Percentiles rank a stretch among this genome's conserved stretches.
phyloP scores from a whole-genome alignment of 2,329 filamentous ascomycete species.

The Ophiostoma australiae region DNA sequence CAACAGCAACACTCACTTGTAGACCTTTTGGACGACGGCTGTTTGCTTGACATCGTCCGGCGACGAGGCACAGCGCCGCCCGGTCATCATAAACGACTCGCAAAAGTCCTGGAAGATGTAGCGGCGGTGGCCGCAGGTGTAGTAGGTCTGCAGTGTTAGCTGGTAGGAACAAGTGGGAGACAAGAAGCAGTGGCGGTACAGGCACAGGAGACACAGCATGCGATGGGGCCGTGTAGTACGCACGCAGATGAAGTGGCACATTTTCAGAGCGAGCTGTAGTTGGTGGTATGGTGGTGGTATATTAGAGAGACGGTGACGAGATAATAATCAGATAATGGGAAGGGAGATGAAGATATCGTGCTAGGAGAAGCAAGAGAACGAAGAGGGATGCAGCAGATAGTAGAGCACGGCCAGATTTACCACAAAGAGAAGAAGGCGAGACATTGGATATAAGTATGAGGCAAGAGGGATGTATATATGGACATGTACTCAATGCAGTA shows the following conservation, averaged over 20 bases:
- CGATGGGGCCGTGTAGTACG: not conserved
- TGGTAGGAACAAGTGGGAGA: not conserved
- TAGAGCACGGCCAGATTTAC: not conserved
- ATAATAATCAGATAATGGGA: not conserved
- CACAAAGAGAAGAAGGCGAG: not conserved
- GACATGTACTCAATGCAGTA: no score
- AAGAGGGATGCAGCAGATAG: not conserved
- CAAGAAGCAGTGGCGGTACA: no score
- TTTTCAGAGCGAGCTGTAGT: not conserved
- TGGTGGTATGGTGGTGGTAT: not conserved
- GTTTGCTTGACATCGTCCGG: not conserved
- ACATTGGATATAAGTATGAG: not conserved
- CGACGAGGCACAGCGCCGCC: not conserved
- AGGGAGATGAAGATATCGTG: not conserved
- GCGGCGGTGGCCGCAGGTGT: conserved; percentile 4
- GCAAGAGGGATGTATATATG: not conserved
- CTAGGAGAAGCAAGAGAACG: not conserved
- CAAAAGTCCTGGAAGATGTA: not conserved
- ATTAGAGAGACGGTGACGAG: no score
- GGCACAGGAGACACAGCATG: not conserved
- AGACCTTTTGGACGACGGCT: not conserved
- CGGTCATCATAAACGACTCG: not conserved
- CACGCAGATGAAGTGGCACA: conserved; percentile 2
- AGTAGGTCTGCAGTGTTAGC: not conserved
- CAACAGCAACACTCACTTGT: not conserved